phyloP scores from a whole-genome alignment of 2,329 filamentous ascomycete species.

The Diaporthe vexans region DNA sequence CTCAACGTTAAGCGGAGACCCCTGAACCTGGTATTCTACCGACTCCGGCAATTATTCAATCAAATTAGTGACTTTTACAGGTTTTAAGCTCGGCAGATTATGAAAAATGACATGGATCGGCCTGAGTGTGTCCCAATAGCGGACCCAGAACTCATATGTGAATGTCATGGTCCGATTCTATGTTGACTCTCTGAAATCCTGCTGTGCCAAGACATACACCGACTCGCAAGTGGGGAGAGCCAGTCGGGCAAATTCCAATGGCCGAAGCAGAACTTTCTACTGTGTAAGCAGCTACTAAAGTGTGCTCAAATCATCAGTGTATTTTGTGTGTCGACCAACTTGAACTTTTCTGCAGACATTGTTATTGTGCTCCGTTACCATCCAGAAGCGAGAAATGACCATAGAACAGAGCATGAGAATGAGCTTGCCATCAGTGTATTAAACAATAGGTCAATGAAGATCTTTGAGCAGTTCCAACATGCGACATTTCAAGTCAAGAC shows the following conservation, averaged over 20 bases:
- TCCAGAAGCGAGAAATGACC: background rate
- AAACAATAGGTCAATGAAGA: too few species aligned
- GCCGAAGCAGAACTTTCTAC: background rate
- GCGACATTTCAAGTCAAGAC: too few species aligned
- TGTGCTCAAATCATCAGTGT: background rate
- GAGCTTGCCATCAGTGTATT: too few species aligned
- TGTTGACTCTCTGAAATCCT: background rate
- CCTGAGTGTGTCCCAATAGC: background rate
- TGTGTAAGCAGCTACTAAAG: background rate
- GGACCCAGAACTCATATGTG: background rate
- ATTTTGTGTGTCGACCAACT: background rate
- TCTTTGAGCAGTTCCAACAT: too few species aligned
- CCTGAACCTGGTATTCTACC: slow-evolving; percentile 12
- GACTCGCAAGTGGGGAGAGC: background rate
- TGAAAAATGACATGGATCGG: background rate
- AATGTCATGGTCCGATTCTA: background rate
- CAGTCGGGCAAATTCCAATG: background rate
- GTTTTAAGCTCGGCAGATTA: background rate
- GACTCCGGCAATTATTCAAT: slow-evolving; percentile 13
- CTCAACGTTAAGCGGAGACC: background rate
- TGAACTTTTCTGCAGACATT: background rate
- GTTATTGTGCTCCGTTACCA: background rate
- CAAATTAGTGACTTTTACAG: background rate
- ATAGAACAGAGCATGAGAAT: background rate
- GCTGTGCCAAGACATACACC: slow-evolving; percentile 7